phyloP scores from a whole-genome alignment of 2,329 filamentous ascomycete species.

The Neocatenulostroma microsporum region DNA sequence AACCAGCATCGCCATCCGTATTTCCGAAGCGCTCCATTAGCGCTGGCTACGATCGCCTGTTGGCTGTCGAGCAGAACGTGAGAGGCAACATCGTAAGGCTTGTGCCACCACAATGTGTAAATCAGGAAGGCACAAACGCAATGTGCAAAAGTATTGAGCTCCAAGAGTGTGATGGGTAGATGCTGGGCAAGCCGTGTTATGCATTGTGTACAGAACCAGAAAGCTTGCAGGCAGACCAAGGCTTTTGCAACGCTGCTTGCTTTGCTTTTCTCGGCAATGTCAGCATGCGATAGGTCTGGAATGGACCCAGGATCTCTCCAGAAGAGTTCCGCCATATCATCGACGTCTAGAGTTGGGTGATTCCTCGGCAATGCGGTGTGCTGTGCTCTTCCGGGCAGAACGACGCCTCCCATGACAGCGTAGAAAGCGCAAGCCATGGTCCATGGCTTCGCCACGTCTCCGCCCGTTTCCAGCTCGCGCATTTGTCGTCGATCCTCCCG shows the following conservation, averaged over 20 bases:
- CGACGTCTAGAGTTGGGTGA: too few relatives aligned
- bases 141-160: slow-evolving; percentile 19
- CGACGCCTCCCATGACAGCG: slow-evolving; percentile 17
- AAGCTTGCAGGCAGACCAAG: slow-evolving; percentile 12
- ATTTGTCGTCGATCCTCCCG: too few relatives aligned
- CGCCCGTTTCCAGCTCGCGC: too few relatives aligned
- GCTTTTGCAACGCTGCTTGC: slow-evolving; percentile 13
- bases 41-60: too few relatives aligned
- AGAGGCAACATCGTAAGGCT: slow-evolving; percentile 17
- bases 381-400: background rate
- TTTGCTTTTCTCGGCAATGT: slow-evolving; percentile 14
- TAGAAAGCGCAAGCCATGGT: slow-evolving; percentile 15
- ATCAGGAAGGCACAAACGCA: slow-evolving; percentile 16
- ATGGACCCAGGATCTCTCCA: background rate
- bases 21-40: too few relatives aligned
- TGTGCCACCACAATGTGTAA: slow-evolving; percentile 20
- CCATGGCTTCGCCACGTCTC: too few relatives aligned
- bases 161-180: slow-evolving; percentile 15
- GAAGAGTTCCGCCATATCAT: background rate
- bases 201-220: slow-evolving; percentile 19
- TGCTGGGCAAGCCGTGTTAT: slow-evolving; percentile 11
- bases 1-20: too few relatives aligned
- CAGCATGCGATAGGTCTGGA: background rate
- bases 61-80: too few relatives aligned
- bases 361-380: background rate